phyloP scores from a whole-genome alignment of 2,329 filamentous ascomycete genomes.

The Scedosporium dehoogii region DNA sequence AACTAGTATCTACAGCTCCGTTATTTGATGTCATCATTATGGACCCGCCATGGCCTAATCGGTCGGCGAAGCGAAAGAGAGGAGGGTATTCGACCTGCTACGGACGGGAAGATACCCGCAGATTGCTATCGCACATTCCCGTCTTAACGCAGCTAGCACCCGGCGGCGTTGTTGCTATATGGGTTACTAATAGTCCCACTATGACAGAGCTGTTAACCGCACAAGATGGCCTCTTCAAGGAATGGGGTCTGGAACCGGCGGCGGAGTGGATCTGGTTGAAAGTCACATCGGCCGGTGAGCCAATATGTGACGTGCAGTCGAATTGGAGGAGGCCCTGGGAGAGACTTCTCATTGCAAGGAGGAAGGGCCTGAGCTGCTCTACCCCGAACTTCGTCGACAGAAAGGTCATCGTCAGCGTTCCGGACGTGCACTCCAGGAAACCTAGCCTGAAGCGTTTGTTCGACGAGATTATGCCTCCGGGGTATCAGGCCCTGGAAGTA shows the following conservation, averaged over 20 bases:
- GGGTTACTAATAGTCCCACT: constrained; percentile 66
- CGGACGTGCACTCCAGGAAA: constrained; percentile 71
- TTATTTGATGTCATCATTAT: constrained; percentile 59
- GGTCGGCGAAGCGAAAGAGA: constrained; percentile 55
- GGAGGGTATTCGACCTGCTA: constrained; percentile 37
- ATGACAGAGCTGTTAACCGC: constrained; percentile 44
- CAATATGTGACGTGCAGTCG: constrained; percentile 50
- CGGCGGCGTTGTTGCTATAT: constrained; percentile 56
- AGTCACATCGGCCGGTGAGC: constrained; percentile 53
- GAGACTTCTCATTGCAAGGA: constrained; percentile 53
- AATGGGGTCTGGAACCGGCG: constrained; percentile 55
- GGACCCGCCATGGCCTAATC: constrained; percentile 76
- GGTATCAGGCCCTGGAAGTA: constrained; percentile 57
- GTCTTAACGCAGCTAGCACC: constrained; percentile 41
- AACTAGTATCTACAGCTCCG: constrained; percentile 33
- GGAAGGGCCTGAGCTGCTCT: constrained; percentile 22
- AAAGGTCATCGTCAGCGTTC: constrained; percentile 58
- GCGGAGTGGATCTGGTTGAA: constrained; percentile 78
- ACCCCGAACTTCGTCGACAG: constrained; percentile 12
- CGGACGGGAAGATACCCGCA: constrained; percentile 33
- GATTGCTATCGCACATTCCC: constrained; percentile 45
- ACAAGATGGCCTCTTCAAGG: constrained; percentile 47
- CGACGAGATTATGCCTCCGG: constrained; percentile 37
- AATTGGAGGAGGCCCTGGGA: constrained; percentile 70
- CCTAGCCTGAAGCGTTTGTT: constrained; percentile 58